phyloP scores from a whole-genome alignment of 345 rosid genomes.

The Lepidium didymum region DNA sequence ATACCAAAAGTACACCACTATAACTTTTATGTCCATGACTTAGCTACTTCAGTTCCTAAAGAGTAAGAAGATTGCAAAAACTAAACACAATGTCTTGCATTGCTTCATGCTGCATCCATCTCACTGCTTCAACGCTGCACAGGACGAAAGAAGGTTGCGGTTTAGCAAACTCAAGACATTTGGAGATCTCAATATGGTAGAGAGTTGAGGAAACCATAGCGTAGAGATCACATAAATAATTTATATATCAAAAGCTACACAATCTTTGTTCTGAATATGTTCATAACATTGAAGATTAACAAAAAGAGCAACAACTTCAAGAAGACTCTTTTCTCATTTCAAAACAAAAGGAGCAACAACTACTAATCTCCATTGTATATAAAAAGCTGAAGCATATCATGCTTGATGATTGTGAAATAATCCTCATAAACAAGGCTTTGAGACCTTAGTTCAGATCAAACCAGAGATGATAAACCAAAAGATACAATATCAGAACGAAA shows the following conservation, averaged over 20 bases:
- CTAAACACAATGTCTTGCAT: neutral
- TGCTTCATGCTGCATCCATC: neutral
- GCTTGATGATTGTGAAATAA: neutral
- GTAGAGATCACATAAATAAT: neutral
- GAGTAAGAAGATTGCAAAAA: neutral
- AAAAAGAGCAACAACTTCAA: neutral
- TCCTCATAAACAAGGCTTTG: neutral
- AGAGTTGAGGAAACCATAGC: neutral
- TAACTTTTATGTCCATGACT: neutral
- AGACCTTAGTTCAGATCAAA: neutral
- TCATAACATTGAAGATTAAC: neutral
- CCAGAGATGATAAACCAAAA: neutral
- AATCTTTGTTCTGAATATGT: neutral
- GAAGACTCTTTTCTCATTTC: neutral
- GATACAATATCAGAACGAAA: neutral
- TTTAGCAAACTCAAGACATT: neutral
- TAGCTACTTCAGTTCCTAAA: neutral
- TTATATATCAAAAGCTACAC: neutral
- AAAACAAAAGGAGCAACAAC: neutral
- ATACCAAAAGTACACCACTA: neutral
- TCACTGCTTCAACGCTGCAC: slow-evolving; percentile 17
- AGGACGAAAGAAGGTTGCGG: neutral
- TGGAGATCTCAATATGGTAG: neutral
- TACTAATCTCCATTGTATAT: neutral
- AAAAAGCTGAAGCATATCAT: neutral